phyloP scores from a whole-genome alignment of 192 early-diverging fungal genomes.

The Coemansia sp. region DNA sequence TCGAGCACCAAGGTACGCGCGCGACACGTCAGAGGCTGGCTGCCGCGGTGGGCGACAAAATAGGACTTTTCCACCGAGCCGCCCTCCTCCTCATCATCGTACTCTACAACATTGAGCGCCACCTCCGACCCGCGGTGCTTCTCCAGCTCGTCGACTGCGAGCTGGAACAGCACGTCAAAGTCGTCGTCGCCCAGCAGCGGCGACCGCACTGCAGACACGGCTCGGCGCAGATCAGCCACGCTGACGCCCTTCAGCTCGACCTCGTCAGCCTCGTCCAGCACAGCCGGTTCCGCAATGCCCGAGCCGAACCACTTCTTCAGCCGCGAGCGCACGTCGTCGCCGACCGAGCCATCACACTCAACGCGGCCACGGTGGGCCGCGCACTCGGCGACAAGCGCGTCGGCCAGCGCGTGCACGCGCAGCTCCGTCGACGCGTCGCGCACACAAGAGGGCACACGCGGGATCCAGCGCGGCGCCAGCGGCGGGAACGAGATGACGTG shows the following conservation, averaged over 20 bases:
- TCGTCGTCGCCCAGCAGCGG: slow-evolving; percentile 35
- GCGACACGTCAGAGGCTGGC: slow-evolving; percentile 31
- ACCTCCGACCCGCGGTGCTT: slow-evolving; percentile 13
- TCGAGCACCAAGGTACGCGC: slow-evolving; percentile 23
- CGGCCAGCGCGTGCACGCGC: slow-evolving; percentile 40
- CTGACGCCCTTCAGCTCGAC: slow-evolving; percentile 50
- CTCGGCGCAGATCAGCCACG: slow-evolving; percentile 27
- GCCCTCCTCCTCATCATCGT: slow-evolving; percentile 23
- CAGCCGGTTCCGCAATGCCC: background rate
- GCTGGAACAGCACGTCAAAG: slow-evolving; percentile 36
- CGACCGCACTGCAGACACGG: slow-evolving; percentile 17
- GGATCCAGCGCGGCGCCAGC: slow-evolving; percentile 27
- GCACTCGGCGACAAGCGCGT: slow-evolving; percentile 40
- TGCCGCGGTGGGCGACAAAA: slow-evolving; percentile 36
- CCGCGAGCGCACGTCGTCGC: slow-evolving; percentile 33
- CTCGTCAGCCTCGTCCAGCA: slow-evolving; percentile 43
- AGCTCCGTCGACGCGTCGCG: slow-evolving; percentile 44
- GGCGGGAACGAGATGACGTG: slow-evolving; percentile 36
- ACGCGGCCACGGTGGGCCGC: slow-evolving; percentile 30
- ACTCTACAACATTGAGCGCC: slow-evolving; percentile 25
- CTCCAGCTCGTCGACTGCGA: slow-evolving; percentile 28
- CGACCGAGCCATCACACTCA: slow-evolving; percentile 39
- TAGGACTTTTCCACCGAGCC: slow-evolving; percentile 15
- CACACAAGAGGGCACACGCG: slow-evolving; percentile 40
- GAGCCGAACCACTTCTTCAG: background rate